Evolutionary conservation across 2,329 filamentous ascomycete species (phyloP).

Genomic region (Aureobasidium sp.): DNA sequence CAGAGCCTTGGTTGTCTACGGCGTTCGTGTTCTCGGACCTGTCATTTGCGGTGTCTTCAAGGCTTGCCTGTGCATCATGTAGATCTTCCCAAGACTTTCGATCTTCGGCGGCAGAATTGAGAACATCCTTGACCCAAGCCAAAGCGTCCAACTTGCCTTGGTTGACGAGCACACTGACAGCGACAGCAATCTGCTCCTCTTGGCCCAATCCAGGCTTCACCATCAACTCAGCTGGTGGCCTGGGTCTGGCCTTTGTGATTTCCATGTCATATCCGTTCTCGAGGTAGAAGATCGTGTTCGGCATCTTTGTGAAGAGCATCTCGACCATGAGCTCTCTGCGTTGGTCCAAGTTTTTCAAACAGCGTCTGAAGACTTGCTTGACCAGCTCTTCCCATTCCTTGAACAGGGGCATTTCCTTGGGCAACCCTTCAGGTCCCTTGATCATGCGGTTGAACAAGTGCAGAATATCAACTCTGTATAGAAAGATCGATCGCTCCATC

Average conservation of each 20-base stretch:
- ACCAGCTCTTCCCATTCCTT: slow-evolving; percentile 89
- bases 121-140: slow-evolving; percentile 70
- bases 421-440: slow-evolving; percentile 72
- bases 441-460: slow-evolving; percentile 84
- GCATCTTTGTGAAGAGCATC: slow-evolving; percentile 89
- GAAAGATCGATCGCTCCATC: slow-evolving; percentile 77
- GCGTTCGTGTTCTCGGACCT: not conserved
- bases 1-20: not conserved
- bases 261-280: slow-evolving; percentile 87
- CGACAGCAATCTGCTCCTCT: slow-evolving; percentile 63
- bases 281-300: slow-evolving; percentile 72
- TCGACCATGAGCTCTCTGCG: slow-evolving; percentile 74
- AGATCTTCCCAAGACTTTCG: slow-evolving; percentile 70
- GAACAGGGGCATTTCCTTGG: slow-evolving; percentile 53
- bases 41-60: slow-evolving; percentile 19
- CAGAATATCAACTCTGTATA: slow-evolving; percentile 87
- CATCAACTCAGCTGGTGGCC: slow-evolving; percentile 71
- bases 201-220: slow-evolving; percentile 63
- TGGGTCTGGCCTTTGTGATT: slow-evolving; percentile 54
- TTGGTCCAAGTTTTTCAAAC: slow-evolving; percentile 76
- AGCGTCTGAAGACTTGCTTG: slow-evolving; percentile 72
- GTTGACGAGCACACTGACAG: slow-evolving; percentile 70
- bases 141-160: slow-evolving; percentile 68
- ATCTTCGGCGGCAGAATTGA: slow-evolving; percentile 62
- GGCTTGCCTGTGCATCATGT: slow-evolving; percentile 48